Evolutionary conservation across 768 basidiomycete genomes (phyloP).

Genomic region (Heimioporus sp.): DNA sequence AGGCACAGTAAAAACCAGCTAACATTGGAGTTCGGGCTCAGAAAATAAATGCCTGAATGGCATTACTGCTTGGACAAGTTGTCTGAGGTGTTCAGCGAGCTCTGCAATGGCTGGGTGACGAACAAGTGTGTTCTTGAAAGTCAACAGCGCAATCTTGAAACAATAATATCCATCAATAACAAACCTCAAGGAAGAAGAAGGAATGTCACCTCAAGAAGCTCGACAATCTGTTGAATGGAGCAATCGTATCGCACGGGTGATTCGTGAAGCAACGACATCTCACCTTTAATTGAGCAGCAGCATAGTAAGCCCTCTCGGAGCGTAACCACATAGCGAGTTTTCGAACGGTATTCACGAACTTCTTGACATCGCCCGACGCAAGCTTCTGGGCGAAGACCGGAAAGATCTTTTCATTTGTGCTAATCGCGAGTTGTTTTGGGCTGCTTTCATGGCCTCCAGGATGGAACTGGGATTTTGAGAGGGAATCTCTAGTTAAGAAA

Average conservation of each 20-base stretch:
- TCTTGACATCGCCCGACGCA: constrained; percentile 23
- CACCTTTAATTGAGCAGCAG: constrained; percentile 48
- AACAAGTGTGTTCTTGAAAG: constrained; percentile 13
- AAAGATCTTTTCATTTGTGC: constrained; percentile 37
- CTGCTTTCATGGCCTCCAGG: constrained; percentile 12
- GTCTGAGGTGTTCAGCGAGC: constrained; percentile 9
- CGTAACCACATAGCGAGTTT: constrained; percentile 47
- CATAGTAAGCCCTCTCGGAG: constrained; percentile 52
- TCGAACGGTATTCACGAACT: constrained; percentile 21
- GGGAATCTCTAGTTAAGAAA: constrained; percentile 7
- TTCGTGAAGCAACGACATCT: constrained; percentile 5
- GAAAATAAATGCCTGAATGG: constrained; percentile 21
- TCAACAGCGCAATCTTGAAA: constrained; percentile 19
- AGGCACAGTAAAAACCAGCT: neutral
- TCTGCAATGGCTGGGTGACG: constrained; percentile 1
- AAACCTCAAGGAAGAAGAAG: neutral
- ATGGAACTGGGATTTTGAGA: neutral
- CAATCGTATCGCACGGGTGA: constrained; percentile 2
- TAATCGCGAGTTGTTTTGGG: constrained; percentile 19
- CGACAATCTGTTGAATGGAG: constrained; percentile 43
- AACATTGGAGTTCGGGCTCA: constrained; percentile 25
- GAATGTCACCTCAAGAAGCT: constrained; percentile 44
- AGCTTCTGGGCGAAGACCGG: constrained; percentile 34
- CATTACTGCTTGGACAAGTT: constrained; percentile 17
- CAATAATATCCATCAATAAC: neutral